Evolutionary conservation across 192 early-diverging fungal genomes (phyloP).

Genomic region (Entomortierella beljakovae): DNA sequence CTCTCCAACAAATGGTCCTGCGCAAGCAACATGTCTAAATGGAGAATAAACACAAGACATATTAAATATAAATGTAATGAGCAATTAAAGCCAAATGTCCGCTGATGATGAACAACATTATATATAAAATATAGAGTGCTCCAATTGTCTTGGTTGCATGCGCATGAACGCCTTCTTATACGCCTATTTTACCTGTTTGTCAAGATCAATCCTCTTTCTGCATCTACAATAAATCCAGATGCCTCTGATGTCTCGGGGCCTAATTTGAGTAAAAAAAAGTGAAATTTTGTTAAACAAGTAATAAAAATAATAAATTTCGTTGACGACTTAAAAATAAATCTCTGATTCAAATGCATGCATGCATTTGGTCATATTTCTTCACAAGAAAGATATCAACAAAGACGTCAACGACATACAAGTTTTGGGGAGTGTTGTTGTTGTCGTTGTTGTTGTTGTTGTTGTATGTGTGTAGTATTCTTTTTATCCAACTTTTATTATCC

Average conservation of each 20-base stretch:
- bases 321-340: no score
- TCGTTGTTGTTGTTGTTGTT: no score
- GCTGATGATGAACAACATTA: background rate
- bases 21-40: conserved; percentile 71
- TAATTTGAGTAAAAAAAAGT: no score
- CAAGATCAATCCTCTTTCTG: conserved; percentile 72
- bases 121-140: background rate
- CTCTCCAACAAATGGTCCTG: conserved; percentile 88
- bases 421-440: no score
- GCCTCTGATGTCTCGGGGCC: conserved; percentile 79
- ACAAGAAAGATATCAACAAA: no score
- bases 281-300: conserved; percentile 6
- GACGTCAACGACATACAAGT: no score
- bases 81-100: background rate
- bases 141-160: background rate
- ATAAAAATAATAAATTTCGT: background rate
- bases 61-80: background rate
- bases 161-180: no score
- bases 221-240: conserved; percentile 87
- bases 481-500: background rate
- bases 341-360: conserved; percentile 23
- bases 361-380: background rate
- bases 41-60: background rate
- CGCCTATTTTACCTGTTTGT: conserved; percentile 72
- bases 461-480: no score